Conservation (phyloP, 352 stramenopile species). For the Thraustochytrium striatum region DNA sequence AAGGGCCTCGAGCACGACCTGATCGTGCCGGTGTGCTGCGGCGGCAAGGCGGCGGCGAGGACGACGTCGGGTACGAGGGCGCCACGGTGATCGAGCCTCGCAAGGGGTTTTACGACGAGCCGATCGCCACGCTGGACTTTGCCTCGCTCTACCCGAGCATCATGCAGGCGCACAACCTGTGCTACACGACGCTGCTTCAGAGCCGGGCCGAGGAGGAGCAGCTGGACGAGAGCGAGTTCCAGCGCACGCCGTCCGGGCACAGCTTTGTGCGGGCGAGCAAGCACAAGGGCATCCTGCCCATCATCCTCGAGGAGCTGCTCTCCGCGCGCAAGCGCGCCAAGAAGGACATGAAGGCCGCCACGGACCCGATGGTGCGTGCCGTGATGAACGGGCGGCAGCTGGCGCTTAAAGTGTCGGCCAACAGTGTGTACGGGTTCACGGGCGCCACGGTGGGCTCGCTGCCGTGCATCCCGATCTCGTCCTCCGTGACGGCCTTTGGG, state of each 20-base stretch:
- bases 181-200: conserved; percentile 97
- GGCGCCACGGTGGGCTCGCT: conserved; percentile 95
- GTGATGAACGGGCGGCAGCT: conserved; percentile 97
- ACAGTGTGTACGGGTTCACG: conserved; percentile 99
- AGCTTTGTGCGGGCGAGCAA: conserved; percentile 88
- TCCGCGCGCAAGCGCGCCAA: conserved; percentile 94
- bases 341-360: conserved; percentile 98
- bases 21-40: conserved; percentile 92
- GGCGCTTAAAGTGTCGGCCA: conserved; percentile 79
- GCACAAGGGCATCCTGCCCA: conserved; percentile 96
- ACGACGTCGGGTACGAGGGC: conserved; percentile 90
- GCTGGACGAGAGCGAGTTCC: conserved; percentile 46
- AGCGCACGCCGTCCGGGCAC: conserved; percentile 83
- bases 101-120: conserved; percentile 97
- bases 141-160: conserved; percentile 99
- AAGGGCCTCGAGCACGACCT: conserved; percentile 89
- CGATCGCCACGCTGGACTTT: conserved; percentile 99
- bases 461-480: conserved; percentile 96
- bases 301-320: conserved; percentile 97
- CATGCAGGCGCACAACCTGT: conserved; percentile 99
- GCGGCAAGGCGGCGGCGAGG: conserved; percentile 60
- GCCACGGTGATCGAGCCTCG: conserved; percentile 98
- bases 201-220: conserved; percentile 65
- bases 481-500: conserved; percentile 96
- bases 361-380: conserved; percentile 95